Evolutionary conservation across 768 basidiomycete species (phyloP), one percentile per base, ranked within the genome.

Genomic region (Lentinula detonsa): DNA sequence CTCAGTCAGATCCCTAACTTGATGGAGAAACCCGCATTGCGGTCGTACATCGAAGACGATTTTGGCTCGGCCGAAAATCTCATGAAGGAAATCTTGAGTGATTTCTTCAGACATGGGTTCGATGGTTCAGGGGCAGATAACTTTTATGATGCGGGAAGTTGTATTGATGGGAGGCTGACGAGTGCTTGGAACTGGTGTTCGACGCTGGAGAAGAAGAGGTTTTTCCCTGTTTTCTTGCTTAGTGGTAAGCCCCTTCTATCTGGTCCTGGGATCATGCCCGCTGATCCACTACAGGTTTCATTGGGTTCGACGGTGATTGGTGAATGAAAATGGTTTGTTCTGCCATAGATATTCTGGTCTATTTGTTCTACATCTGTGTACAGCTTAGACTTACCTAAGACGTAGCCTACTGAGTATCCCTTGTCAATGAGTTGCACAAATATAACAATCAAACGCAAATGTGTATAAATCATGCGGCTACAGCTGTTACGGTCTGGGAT

Each of bases 101-200:
- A 94, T 72, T 93, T 94, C 76, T 93, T 93, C 74, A 78, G 88
- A 52, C 92, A 94, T 66, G 92, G 86, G 1, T 93, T 93, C 69
- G 91, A 94, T 71, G 92, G 92, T 1, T 91, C 89, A 28, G 92
- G 92, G n/a, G 92, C 91, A 3, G 91, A 93, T 68, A 93, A 91
- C 71, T 93, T 91, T 76, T 92, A 88, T 69, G 91, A 93, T 69
- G 92, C 91, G 42, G 91, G 92, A 16, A 91, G 88, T 64, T 84
- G 83, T 65, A 93, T 93, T 65, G 91, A 93, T 67, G 91, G 91
- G 11, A 81, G 92, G 3, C 72, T 94, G 67, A 94, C 92, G 34
- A 92, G 90, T 70, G 92, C 92, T 4, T 94, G 92, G 92, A 92
- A 94, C 70, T 94, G 92, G 92, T 94, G 92, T 74, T 85, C 86